A percentile compares a stretch with the other conserved stretches of the same genome.
phyloP scores from a whole-genome alignment of 2,329 filamentous ascomycete genomes.

The Fusarium equiseti region DNA sequence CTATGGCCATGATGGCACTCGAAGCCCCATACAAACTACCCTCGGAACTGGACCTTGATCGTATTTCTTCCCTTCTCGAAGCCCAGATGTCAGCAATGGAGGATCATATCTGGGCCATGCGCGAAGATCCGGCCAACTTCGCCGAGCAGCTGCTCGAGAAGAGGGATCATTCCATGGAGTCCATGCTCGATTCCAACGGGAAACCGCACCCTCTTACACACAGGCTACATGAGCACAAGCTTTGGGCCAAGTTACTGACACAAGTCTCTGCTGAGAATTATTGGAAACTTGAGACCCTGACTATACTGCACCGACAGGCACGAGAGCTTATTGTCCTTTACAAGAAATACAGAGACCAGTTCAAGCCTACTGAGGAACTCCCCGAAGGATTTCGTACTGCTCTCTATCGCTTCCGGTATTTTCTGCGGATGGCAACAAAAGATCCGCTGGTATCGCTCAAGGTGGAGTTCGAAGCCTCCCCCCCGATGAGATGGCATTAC shows the following conservation, averaged over 20 bases:
- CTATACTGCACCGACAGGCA: not conserved
- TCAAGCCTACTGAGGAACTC: not conserved
- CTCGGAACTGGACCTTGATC: slow-evolving; percentile 58
- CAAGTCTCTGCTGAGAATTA: not conserved
- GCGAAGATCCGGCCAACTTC: slow-evolving; percentile 72
- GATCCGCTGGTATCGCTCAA: not conserved
- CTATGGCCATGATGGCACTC: slow-evolving; percentile 54
- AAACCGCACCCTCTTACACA: not conserved
- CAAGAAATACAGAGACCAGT: not conserved
- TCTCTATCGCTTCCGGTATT: not conserved
- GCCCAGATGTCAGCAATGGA: slow-evolving; percentile 58
- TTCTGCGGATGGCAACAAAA: not conserved
- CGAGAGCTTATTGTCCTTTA: not conserved
- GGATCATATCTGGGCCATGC: slow-evolving; percentile 66
- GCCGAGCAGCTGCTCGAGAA: slow-evolving; percentile 56
- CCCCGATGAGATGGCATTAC: not conserved
- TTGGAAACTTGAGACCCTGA: not conserved
- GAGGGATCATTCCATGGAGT: slow-evolving; percentile 56
- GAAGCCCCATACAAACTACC: slow-evolving; percentile 68
- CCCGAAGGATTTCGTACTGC: not conserved
- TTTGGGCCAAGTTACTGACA: not conserved
- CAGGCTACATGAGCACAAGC: not conserved
- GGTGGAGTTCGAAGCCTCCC: not conserved
- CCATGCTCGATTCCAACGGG: not conserved
- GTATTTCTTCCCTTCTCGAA: slow-evolving; percentile 55